Evolutionary conservation across 148 eudicot genomes (phyloP).

Genomic region (Cornus suecica): DNA sequence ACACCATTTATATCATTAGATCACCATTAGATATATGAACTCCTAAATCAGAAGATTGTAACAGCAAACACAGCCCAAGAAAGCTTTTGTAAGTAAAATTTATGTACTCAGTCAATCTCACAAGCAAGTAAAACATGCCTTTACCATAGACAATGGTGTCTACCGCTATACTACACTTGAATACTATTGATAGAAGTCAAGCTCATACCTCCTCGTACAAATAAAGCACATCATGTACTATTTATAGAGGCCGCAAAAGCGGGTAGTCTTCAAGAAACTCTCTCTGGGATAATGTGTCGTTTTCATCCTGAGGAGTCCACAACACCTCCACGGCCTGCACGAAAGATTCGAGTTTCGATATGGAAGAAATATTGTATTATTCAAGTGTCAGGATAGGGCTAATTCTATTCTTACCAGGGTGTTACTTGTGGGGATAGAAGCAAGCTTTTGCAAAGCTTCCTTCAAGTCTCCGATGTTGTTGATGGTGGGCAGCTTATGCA

Average conservation of each 20-base stretch:
- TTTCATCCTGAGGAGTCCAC: slow-evolving; percentile 81
- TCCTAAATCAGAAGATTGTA: neutral
- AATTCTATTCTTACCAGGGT: slow-evolving; percentile 50
- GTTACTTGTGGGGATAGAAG: slow-evolving; percentile 67
- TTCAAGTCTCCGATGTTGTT: slow-evolving; percentile 66
- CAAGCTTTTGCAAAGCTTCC: slow-evolving; percentile 81
- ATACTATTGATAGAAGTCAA: neutral
- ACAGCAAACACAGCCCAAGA: too few relatives aligned
- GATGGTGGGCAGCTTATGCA: slow-evolving; percentile 69
- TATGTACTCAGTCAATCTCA: neutral
- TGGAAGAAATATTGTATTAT: neutral
- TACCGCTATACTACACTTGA: slow-evolving; percentile 1
- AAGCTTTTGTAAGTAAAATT: neutral
- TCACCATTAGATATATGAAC: neutral
- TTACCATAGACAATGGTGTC: neutral
- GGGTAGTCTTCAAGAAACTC: slow-evolving; percentile 79
- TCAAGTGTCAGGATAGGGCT: neutral
- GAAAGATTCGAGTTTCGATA: neutral
- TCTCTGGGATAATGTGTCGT: slow-evolving; percentile 67
- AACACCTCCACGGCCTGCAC: slow-evolving; percentile 80
- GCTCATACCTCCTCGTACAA: neutral
- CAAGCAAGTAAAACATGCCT: too few relatives aligned
- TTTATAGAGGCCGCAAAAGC: slow-evolving; percentile 52
- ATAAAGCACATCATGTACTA: neutral
- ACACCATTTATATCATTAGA: too few relatives aligned